Conservation (phyloP, 108 stramenopile species). For the Pseudonitzschia delicatissima region DNA sequence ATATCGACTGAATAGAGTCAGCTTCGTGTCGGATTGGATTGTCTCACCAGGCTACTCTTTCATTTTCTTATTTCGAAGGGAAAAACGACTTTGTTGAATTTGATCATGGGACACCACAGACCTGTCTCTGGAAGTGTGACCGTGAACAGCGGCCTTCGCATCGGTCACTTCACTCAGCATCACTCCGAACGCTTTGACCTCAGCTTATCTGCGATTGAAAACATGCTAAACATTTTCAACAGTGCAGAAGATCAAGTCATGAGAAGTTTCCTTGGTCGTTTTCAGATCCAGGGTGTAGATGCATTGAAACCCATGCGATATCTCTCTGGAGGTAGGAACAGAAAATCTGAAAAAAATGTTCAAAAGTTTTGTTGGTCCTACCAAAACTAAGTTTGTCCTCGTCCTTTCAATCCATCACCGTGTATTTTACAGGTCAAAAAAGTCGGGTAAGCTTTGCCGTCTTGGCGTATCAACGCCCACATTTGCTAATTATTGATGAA, state of each 20-base stretch:
- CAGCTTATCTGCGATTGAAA: conserved; percentile 81
- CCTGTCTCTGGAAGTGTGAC: conserved; percentile 79
- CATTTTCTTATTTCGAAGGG: conserved; percentile 4
- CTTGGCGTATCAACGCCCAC: conserved; percentile 90
- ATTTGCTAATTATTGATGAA: conserved; percentile 96
- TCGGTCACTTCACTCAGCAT: conserved; percentile 97
- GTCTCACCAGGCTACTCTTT: conserved; percentile 25
- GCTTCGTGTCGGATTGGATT: background rate
- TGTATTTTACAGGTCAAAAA: conserved; percentile 36
- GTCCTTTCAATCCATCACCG: background rate
- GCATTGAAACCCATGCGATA: conserved; percentile 93
- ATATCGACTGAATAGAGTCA: background rate
- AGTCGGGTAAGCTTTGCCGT: conserved; percentile 94
- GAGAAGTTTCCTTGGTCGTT: conserved; percentile 87
- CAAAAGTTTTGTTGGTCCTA: too few species aligned
- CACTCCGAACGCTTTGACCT: conserved; percentile 91
- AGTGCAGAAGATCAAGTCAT: conserved; percentile 88
- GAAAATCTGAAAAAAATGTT: background rate
- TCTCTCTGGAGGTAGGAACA: conserved; percentile 88
- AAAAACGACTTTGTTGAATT: conserved; percentile 84
- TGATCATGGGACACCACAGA: conserved; percentile 86
- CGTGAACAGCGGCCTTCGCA: conserved; percentile 82
- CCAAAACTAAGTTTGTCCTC: too few species aligned
- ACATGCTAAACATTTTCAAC: conserved; percentile 80
- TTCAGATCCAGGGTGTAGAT: conserved; percentile 89